Percentiles rank a stretch among this genome's conserved stretches.
Evolutionary conservation across 169 alveolate genomes (phyloP).

Genomic region (Amoebophrya sp.): DNA sequence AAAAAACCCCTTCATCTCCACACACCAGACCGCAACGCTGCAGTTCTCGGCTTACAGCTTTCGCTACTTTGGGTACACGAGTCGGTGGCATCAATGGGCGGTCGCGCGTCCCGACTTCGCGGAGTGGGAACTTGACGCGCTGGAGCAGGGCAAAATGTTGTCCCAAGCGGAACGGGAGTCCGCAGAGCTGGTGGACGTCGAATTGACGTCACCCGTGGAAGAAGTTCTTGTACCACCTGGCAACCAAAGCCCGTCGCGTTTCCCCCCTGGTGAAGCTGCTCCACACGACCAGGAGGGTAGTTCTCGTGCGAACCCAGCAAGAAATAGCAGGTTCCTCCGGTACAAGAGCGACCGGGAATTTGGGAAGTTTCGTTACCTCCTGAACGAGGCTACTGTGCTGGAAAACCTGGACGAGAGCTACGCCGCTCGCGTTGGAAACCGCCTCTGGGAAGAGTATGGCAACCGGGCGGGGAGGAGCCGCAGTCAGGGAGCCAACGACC

Average conservation of each 20-base stretch:
- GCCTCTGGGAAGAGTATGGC: not conserved
- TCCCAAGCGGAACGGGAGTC: not conserved
- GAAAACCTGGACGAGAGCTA: not conserved
- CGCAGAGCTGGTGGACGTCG: not conserved
- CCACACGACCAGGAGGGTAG: not conserved
- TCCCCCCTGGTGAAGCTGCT: not conserved
- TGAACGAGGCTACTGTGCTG: not conserved
- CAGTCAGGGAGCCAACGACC: not conserved
- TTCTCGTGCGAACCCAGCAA: too few species aligned
- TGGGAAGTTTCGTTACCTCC: not conserved
- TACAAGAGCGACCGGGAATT: not conserved
- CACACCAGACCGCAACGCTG: too few species aligned
- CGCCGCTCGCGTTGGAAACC: not conserved
- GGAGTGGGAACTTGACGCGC: not conserved
- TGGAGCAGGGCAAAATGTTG: not conserved
- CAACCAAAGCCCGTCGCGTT: not conserved
- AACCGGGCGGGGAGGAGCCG: not conserved
- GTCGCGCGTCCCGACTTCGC: not conserved
- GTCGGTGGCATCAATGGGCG: not conserved
- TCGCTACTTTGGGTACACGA: not conserved
- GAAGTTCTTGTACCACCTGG: too few species aligned
- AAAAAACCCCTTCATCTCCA: too few species aligned
- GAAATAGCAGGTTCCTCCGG: not conserved
- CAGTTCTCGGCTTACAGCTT: not conserved
- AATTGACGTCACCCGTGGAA: too few species aligned